Evolutionary conservation across 2,329 filamentous ascomycete genomes (phyloP).

Genomic region (Penicillium sp.): DNA sequence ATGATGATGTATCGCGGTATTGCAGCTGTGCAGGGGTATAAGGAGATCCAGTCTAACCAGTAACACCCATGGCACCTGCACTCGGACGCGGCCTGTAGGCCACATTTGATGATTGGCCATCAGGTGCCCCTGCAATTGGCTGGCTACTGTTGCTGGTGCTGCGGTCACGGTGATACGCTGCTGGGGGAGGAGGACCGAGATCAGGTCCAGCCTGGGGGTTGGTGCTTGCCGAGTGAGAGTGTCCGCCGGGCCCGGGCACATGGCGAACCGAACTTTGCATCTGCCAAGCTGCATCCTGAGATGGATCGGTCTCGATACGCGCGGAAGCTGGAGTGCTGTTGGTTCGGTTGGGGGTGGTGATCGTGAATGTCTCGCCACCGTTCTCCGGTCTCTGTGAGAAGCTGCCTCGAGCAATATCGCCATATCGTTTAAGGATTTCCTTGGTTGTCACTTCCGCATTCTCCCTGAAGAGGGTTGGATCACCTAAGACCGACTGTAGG

Average conservation of each 20-base stretch:
- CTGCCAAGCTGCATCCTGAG: slow-evolving; percentile 68
- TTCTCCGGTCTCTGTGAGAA: slow-evolving; percentile 55
- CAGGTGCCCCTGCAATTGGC: slow-evolving; percentile 26
- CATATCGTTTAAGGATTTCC: slow-evolving; percentile 92
- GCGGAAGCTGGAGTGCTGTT: slow-evolving; percentile 54
- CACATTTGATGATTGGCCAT: slow-evolving; percentile 35
- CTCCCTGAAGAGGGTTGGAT: slow-evolving; percentile 77
- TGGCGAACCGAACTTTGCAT: slow-evolving; percentile 82
- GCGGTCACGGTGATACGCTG: slow-evolving; percentile 35
- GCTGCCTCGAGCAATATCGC: slow-evolving; percentile 70
- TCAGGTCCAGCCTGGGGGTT: slow-evolving; percentile 28
- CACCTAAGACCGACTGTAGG: slow-evolving; percentile 79
- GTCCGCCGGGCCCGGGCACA: slow-evolving; percentile 53
- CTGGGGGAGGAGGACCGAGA: slow-evolving; percentile 26
- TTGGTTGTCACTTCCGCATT: slow-evolving; percentile 90
- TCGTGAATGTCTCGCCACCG: slow-evolving; percentile 55
- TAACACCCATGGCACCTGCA: slow-evolving; percentile 42
- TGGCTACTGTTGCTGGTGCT: slow-evolving; percentile 39
- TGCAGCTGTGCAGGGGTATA: slow-evolving; percentile 21
- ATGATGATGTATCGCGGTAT: slow-evolving; percentile 19
- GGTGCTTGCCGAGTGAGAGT: slow-evolving; percentile 33
- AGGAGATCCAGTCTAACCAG: slow-evolving; percentile 28
- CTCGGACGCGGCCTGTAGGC: slow-evolving; percentile 40
- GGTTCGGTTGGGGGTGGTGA: slow-evolving; percentile 41
- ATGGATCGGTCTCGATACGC: slow-evolving; percentile 81